Conservation (phyloP, 495 filamentous ascomycete species). For the Pseudoneurospora amorphoporcata region DNA sequence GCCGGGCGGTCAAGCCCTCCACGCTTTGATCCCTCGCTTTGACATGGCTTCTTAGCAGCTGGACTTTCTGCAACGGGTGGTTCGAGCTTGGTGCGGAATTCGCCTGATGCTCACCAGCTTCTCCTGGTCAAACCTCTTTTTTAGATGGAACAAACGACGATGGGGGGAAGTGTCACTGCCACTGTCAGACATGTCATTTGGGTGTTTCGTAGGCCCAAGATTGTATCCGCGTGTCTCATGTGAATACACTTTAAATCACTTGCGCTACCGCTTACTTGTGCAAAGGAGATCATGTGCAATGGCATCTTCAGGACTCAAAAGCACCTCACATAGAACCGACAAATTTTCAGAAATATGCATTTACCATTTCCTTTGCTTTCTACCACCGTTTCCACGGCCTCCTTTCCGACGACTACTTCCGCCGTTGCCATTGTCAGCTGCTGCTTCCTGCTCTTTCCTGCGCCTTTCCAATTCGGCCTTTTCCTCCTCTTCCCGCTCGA, state of each 20-base stretch:
- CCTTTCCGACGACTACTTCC: not conserved
- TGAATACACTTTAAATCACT: not conserved
- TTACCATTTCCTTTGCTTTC: not conserved
- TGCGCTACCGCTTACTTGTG: not conserved
- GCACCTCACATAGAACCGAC: not conserved
- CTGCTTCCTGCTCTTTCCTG: not conserved
- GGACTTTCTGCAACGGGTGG: not conserved
- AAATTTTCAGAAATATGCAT: not conserved
- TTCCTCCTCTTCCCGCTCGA: not conserved
- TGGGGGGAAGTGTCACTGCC: not conserved
- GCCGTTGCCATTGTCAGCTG: not conserved
- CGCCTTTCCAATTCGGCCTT: not conserved
- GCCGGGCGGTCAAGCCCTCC: not conserved
- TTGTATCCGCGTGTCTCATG: not conserved
- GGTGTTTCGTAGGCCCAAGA: not conserved
- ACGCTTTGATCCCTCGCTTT: not conserved
- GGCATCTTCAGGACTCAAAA: not conserved
- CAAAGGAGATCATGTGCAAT: not conserved
- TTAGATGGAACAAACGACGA: not conserved
- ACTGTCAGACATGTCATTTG: not conserved
- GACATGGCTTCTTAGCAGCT: not conserved
- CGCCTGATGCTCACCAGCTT: not conserved
- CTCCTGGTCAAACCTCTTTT: not conserved
- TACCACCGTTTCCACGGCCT: not conserved
- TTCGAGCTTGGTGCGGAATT: not conserved